Conservation (phyloP, 495 filamentous ascomycete genomes). For the Tetracladium setigerum region DNA sequence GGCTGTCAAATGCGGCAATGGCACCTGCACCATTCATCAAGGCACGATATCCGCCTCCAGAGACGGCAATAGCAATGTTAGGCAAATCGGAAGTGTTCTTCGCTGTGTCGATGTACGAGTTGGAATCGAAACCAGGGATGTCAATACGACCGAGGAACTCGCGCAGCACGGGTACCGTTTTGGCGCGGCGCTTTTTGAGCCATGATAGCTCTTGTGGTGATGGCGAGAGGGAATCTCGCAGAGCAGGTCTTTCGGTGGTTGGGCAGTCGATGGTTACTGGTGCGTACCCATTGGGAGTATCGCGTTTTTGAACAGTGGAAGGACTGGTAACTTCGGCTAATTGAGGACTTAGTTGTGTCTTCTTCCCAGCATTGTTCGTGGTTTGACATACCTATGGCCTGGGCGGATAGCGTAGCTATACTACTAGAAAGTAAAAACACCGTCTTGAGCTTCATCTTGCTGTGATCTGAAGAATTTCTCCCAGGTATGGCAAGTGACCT, state of each 20-base stretch:
- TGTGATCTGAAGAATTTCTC: too few species aligned
- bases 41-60: conserved; percentile 73
- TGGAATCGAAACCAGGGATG: conserved; percentile 67
- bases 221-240: conserved; percentile 43
- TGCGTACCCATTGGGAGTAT: conserved; percentile 45
- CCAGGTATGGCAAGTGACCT: too few species aligned
- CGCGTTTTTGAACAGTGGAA: conserved; percentile 40
- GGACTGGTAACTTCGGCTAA: too few species aligned
- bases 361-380: too few species aligned
- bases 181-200: conserved; percentile 40
- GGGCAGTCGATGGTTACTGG: conserved; percentile 43
- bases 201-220: conserved; percentile 61
- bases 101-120: conserved; percentile 48
- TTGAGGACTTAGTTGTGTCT: too few species aligned
- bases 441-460: too few species aligned
- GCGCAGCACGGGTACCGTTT: conserved; percentile 18
- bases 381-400: too few species aligned
- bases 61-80: conserved; percentile 55
- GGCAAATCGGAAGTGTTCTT: conserved; percentile 47
- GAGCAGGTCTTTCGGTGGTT: conserved; percentile 25
- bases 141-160: conserved; percentile 57
- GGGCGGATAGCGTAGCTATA: too few species aligned
- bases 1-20: conserved; percentile 73
- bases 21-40: conserved; percentile 77
- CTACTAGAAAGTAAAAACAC: too few species aligned